Evolutionary conservation across 2,329 filamentous ascomycete genomes (phyloP), one percentile per base, ranked within the genome.

Genomic region (Waltergamsia citrina): DNA sequence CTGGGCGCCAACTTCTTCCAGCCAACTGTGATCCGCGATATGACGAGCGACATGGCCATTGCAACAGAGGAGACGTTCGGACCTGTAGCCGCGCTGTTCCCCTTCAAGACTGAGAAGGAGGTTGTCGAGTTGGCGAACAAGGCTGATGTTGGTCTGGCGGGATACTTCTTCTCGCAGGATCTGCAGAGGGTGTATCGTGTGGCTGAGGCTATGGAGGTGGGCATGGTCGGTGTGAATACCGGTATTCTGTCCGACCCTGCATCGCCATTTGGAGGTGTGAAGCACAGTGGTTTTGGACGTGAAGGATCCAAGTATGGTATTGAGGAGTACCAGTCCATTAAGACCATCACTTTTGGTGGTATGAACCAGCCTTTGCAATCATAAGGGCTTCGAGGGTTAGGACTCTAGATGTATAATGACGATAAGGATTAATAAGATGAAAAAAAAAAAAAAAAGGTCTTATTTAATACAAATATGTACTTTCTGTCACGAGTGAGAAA

Each of bases 11-110:
- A 93, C 63, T 98, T 93, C 65, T 94, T 82, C 63, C 74, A 87
- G 50, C 86, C 85, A 3, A 96, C 92, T 0, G 83, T 96, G 27
- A 76, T 98, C 40, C 80, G 83, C 8, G 84, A 83, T 41, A 90
- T 94, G 80, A 94, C 70, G 9, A 66, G 71, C 38, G 78, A 88
- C 27, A 96, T 96, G 92, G 70, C 74, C 39, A 71, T 96, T 45
- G 80, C 85, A 5, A 66, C 66, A 2, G 90, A 96, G 59, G 92
- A 98, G 67, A 98, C 90, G 0, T 98, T 98, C 53, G 92, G 92
- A 0, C 92, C 92, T 3, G 83, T 96, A 1, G 90, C 88, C 0
- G 90, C 84, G 1, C 60, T 96, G 11, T 95, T 95, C 66, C 72
- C 78, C 32, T 98, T 96, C 52, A 74, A 85, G 30, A 86, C 81